phyloP scores from a whole-genome alignment of 1,284 basidiomycete species.

The Pterulicium gracile region DNA sequence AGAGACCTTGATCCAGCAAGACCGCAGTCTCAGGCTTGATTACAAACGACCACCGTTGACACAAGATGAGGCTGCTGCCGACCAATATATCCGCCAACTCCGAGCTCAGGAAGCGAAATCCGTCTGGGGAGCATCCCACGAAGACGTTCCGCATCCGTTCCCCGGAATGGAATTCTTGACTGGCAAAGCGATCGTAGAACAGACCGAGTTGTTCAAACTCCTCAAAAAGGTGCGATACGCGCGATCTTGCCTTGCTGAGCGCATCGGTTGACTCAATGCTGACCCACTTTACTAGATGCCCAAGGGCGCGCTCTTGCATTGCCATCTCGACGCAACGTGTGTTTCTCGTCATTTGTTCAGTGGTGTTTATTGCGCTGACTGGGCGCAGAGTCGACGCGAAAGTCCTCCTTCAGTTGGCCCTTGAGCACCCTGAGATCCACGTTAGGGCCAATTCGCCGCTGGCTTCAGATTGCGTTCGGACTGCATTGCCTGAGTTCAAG shows the following conservation, averaged over 20 bases:
- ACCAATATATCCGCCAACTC: conserved; percentile 40
- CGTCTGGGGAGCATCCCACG: conserved; percentile 46
- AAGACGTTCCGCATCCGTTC: conserved; percentile 47
- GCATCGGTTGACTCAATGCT: too few relatives aligned
- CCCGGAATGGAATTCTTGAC: conserved; percentile 72
- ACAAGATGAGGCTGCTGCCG: conserved; percentile 37
- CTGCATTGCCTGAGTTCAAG: conserved; percentile 38
- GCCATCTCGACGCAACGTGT: conserved; percentile 52
- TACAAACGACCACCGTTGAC: conserved; percentile 17
- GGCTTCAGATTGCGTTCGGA: conserved; percentile 25
- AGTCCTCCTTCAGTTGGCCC: conserved; percentile 39
- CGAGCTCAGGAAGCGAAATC: conserved; percentile 40
- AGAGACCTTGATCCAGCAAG: conserved; percentile 26
- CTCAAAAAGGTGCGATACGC: conserved; percentile 46
- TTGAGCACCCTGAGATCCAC: conserved; percentile 47
- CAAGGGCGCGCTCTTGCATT: conserved; percentile 63
- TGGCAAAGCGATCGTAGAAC: conserved; percentile 25
- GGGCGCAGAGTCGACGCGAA: conserved; percentile 32
- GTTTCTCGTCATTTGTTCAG: too few relatives aligned
- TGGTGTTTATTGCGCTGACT: neutral
- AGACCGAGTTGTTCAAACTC: conserved; percentile 48
- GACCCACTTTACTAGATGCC: conserved; percentile 46
- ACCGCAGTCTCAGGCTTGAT: conserved; percentile 34
- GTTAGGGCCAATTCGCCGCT: conserved; percentile 32
- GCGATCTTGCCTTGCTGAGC: too few relatives aligned